These are phyloP conservation scores for Monosporascus ibericus DNA, from an alignment of 2,329 filamentous ascomycete genomes.

Conservation along the genomic window DNA sequence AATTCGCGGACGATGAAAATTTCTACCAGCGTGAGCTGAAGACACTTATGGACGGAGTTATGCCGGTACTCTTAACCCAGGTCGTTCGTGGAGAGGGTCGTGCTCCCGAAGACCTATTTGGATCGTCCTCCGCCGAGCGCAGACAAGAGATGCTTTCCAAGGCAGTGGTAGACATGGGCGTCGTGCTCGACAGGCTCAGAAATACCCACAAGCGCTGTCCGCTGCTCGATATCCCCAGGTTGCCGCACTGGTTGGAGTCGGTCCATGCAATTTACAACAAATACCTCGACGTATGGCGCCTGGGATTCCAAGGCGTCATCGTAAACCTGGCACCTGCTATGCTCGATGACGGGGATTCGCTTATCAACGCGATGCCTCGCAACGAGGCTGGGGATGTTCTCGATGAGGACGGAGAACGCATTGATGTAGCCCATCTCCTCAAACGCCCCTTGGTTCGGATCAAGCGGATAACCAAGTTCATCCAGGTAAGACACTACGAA, in stretches of 20 bases:
- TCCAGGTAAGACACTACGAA: constrained; percentile 51
- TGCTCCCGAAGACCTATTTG: constrained; percentile 62
- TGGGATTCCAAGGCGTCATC: constrained; percentile 91
- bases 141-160: constrained; percentile 63
- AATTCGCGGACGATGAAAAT: constrained; percentile 76
- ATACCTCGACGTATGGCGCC: constrained; percentile 82
- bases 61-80: constrained; percentile 83
- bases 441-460: constrained; percentile 83
- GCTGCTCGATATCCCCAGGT: constrained; percentile 60
- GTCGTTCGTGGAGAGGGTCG: constrained; percentile 67
- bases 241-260: constrained; percentile 76
- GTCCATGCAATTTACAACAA: constrained; percentile 74
- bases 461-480: constrained; percentile 79
- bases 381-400: constrained; percentile 62
- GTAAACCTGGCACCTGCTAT: constrained; percentile 78
- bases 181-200: constrained; percentile 79
- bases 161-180: constrained; percentile 90
- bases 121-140: constrained; percentile 43
- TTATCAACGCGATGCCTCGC: constrained; percentile 52
- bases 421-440: constrained; percentile 88
- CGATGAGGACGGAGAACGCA: constrained; percentile 75
- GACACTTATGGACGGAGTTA: constrained; percentile 89
- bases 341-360: constrained; percentile 53
- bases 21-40: constrained; percentile 88
- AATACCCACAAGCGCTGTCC: constrained; percentile 76